Percentiles rank a stretch among this genome's conserved stretches.
phyloP scores from a whole-genome alignment of 2,329 filamentous ascomycete species.

The Colletotrichum tamarilloi region DNA sequence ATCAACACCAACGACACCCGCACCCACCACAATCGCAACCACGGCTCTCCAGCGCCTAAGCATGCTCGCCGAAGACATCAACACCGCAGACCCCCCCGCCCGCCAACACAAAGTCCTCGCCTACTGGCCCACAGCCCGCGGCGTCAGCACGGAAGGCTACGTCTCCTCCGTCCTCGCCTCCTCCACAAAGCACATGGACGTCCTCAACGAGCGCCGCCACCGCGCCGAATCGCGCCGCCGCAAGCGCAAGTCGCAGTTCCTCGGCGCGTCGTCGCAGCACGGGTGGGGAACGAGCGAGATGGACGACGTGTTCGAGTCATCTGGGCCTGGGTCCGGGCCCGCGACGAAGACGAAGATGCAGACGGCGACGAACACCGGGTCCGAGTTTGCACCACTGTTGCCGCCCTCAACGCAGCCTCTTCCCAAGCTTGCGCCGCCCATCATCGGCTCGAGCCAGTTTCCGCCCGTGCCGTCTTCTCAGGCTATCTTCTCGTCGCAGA shows the following conservation, averaged over 20 bases:
- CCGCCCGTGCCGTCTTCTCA: conserved; percentile 22
- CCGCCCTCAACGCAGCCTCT: conserved; percentile 23
- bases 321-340: not conserved
- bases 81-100: not conserved
- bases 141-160: conserved; percentile 48
- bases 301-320: not conserved
- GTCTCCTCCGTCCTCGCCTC: conserved; percentile 51
- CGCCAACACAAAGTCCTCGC: conserved; percentile 44
- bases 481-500: conserved; percentile 38
- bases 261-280: conserved; percentile 19
- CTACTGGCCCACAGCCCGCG: conserved; percentile 53
- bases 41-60: conserved; percentile 35
- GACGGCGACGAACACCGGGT: not conserved
- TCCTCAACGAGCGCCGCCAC: conserved; percentile 46
- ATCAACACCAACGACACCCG: no score
- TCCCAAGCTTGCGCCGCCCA: conserved; percentile 18
- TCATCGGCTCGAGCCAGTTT: conserved; percentile 27
- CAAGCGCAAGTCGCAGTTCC: conserved; percentile 28
- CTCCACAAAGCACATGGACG: conserved; percentile 48
- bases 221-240: conserved; percentile 42
- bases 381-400: not conserved
- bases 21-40: not conserved
- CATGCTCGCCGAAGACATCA: conserved; percentile 29
- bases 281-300: conserved; percentile 25
- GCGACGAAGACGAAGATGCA: not conserved